Base-by-base conservation (phyloP, 2,329 filamentous ascomycete species). In the Rutstroemia sp. region DNA sequence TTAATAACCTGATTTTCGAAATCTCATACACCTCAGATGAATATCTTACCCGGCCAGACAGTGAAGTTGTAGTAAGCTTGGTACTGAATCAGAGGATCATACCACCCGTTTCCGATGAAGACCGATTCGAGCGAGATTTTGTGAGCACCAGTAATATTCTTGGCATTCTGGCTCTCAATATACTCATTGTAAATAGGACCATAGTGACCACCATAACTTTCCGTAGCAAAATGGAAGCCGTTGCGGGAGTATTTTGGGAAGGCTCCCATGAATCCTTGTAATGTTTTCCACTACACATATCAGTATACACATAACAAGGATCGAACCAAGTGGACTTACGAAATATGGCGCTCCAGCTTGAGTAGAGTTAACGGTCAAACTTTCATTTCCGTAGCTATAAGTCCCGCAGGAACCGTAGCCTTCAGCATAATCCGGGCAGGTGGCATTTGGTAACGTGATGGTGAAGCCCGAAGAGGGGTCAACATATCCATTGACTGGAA, bases 211-310 rank as follows among this genome's bases (percentile, higher is more conserved):
- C 80, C 80, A 57, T 81, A 82, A 41, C 73, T 77, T 66, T 83
- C 80, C 0, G 78, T 80, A 0, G 79, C 71, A 61, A 83, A 80
- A 63, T 77, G 75, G 63, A 83, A 78, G 0, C 75, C 76, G 45
- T 75, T 71, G 19, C 75, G 70, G 0, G 74, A 70, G 62, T 77
- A 78, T 57, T 77, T 65, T 1, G 75, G 81, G 65, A 85, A 84
- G 0, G 76, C 81, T 2, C 81, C 81, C 76, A 83, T 81, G 68
- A 85, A 85, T 1, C 80, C 81, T 63, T 84, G 81, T 25, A 84
- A 65, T 0, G 79, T 80, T 67, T 78, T 80, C 78, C 79, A 54
- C 52, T 54, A 5, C 21, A 10, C 2, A 10, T 5, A 54, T 54
- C 37, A 54, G 38, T 8, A 54, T 8, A 3, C 2, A 34, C 23